These are phyloP conservation scores for Ceratobasidium theobromae DNA, from an alignment of 1,284 basidiomycete species.

Conservation along the genomic window DNA sequence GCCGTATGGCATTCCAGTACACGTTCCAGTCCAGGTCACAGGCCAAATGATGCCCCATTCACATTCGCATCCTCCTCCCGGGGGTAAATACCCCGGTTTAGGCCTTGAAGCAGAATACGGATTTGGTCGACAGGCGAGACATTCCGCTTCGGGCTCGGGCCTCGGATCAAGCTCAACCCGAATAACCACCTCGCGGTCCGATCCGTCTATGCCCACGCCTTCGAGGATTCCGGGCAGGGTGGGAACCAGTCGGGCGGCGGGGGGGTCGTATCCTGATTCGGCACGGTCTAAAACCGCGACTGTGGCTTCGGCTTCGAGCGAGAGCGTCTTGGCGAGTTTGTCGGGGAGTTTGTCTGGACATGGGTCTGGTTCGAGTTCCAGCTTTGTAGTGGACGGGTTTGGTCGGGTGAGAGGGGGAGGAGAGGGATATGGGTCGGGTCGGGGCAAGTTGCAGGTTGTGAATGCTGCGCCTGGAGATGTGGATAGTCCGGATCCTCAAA, in stretches of 20 bases:
- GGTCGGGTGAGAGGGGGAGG: too few relatives aligned
- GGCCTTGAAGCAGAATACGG: constrained; percentile 1
- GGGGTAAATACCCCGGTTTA: not conserved
- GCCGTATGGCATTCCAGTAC: too few relatives aligned
- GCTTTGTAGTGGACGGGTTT: not conserved
- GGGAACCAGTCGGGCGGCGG: not conserved
- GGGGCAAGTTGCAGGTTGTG: not conserved
- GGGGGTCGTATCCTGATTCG: too few relatives aligned
- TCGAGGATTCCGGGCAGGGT: not conserved
- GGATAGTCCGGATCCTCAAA: not conserved
- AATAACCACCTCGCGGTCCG: not conserved
- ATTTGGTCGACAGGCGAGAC: constrained; percentile 14
- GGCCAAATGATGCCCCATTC: too few relatives aligned
- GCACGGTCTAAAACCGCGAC: too few relatives aligned
- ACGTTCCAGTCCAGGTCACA: too few relatives aligned
- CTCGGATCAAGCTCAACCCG: too few relatives aligned
- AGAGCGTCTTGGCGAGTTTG: not conserved
- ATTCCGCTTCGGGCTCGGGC: not conserved
- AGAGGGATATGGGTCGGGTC: too few relatives aligned
- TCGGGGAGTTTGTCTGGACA: not conserved
- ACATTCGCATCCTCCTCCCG: not conserved
- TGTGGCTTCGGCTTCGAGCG: too few relatives aligned
- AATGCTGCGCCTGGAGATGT: not conserved
- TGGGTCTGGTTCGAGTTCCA: not conserved
- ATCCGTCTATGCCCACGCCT: not conserved